Evolutionary conservation across 2,329 filamentous ascomycete genomes (phyloP).

Genomic region (Ophiostoma pallidulum): DNA sequence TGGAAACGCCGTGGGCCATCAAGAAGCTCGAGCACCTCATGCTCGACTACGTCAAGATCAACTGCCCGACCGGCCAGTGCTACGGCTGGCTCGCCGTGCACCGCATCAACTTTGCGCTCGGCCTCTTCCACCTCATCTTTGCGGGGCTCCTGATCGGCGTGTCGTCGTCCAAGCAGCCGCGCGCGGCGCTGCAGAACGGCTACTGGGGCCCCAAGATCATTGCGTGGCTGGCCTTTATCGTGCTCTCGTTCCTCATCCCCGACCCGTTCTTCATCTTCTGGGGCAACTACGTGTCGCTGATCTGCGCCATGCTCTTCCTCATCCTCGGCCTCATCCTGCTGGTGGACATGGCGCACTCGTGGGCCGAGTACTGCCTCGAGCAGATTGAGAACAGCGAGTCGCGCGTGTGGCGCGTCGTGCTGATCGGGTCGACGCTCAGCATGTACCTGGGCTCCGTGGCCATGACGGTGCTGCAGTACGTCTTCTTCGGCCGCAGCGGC

Average conservation of each 20-base stretch:
- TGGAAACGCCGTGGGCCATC: slow-evolving; percentile 98
- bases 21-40: slow-evolving; percentile 89
- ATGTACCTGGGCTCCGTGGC: slow-evolving; percentile 89
- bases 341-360: slow-evolving; percentile 90
- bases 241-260: slow-evolving; percentile 90
- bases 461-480: slow-evolving; percentile 95
- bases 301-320: slow-evolving; percentile 86
- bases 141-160: slow-evolving; percentile 81
- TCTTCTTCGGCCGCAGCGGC: slow-evolving; percentile 75
- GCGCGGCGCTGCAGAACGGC: slow-evolving; percentile 89
- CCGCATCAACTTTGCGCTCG: slow-evolving; percentile 94
- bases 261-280: slow-evolving; percentile 91
- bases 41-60: slow-evolving; percentile 92
- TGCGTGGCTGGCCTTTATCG: slow-evolving; percentile 76
- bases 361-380: slow-evolving; percentile 91
- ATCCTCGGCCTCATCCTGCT: slow-evolving; percentile 85
- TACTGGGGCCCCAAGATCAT: slow-evolving; percentile 97
- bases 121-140: slow-evolving; percentile 83
- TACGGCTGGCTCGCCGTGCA: slow-evolving; percentile 95
- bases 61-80: slow-evolving; percentile 82
- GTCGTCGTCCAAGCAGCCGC: slow-evolving; percentile 73
- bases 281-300: slow-evolving; percentile 86
- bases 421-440: slow-evolving; percentile 83
- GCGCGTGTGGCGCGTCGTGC: slow-evolving; percentile 68
- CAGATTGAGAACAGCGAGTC: slow-evolving; percentile 90